These are phyloP conservation scores for Cutaneotrichosporon cutaneum DNA, from an alignment of 1,284 basidiomycete species.

Conservation along the genomic window DNA sequence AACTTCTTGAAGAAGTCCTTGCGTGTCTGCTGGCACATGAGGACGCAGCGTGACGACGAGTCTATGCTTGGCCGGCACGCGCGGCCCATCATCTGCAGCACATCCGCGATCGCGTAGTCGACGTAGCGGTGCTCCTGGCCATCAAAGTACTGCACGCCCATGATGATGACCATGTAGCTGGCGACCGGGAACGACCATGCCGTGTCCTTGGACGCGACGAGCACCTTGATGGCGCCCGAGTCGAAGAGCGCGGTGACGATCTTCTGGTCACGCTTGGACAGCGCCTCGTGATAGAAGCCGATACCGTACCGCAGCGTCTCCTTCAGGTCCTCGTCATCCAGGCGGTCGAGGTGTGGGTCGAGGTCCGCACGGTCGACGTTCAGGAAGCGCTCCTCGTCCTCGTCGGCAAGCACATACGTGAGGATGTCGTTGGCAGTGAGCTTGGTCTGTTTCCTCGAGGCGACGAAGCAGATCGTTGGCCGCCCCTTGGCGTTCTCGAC, in stretches of 20 bases:
- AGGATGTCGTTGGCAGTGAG: slow-evolving; percentile 89
- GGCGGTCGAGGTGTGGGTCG: slow-evolving; percentile 80
- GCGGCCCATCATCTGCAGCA: slow-evolving; percentile 97
- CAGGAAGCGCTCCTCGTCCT: slow-evolving; percentile 80
- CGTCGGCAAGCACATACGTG: slow-evolving; percentile 84
- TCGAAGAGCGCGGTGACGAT: slow-evolving; percentile 93
- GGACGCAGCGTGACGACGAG: slow-evolving; percentile 80
- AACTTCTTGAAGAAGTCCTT: slow-evolving; percentile 99
- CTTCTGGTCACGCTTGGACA: slow-evolving; percentile 84
- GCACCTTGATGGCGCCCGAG: slow-evolving; percentile 89
- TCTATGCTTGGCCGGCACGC: slow-evolving; percentile 87
- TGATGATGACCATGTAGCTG: slow-evolving; percentile 96
- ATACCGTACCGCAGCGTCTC: slow-evolving; percentile 88
- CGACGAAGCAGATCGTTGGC: slow-evolving; percentile 90
- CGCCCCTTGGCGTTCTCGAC: slow-evolving; percentile 81
- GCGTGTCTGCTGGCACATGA: slow-evolving; percentile 95
- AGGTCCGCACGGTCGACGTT: slow-evolving; percentile 83
- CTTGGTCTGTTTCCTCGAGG: slow-evolving; percentile 88
- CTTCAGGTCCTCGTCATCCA: slow-evolving; percentile 73
- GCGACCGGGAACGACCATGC: slow-evolving; percentile 93
- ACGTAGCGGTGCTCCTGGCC: slow-evolving; percentile 95
- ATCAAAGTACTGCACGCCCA: slow-evolving; percentile 96
- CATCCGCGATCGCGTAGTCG: slow-evolving; percentile 96
- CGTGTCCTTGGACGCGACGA: slow-evolving; percentile 92
- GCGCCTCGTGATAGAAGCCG: slow-evolving; percentile 93